Base-by-base conservation (phyloP, 345 rosid genomes). In the Heritiera littoralis region DNA sequence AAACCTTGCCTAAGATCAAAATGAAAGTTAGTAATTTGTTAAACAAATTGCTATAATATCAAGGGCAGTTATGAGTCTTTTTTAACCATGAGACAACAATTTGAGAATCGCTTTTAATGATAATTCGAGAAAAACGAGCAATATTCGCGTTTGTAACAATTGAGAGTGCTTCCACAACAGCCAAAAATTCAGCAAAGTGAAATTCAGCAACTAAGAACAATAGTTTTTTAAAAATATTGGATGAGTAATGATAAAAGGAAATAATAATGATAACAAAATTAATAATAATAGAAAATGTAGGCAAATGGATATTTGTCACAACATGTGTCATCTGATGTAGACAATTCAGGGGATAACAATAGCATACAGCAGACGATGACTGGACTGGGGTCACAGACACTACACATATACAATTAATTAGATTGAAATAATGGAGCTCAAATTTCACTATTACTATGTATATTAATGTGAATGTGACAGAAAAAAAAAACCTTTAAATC, bases 291-390 rank as follows among this genome's bases (percentile, higher is more conserved):
- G 82, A 77, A 78, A 76, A 81, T 84, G 66, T 20, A 60, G 89
- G 87, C 93, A 86, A 88, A 84, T 79, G 77, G 63, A 65, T 72
- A 14, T 81, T 86, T 88, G 89, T 88, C 90, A 45, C 52, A 66
- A 48, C 54, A 41, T 59, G 78, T 76, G 78, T 79, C 43, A 71
- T 79, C 67, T 23, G 20, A 64, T 43, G 48, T 75, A 70, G 81
- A 83, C 81, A 81, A 86, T 81, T 81, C 75, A 51, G 63, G 69
- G 74, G 32, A 59, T 15, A 54, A 59, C 28, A 80, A 59, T 15
- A 54, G 65, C 28, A 80, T 38, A 59, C 12, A 43, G 66, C 12
- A 78, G 77, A 86, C 60, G 75, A 82, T 84, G 85, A 84, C 84
- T 74, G 58, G 55, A 69, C 9, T 45, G 76, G 68, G 32, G 60